phyloP scores from a whole-genome alignment of 2,329 filamentous ascomycete species.

The Monosporascus cannonballus region DNA sequence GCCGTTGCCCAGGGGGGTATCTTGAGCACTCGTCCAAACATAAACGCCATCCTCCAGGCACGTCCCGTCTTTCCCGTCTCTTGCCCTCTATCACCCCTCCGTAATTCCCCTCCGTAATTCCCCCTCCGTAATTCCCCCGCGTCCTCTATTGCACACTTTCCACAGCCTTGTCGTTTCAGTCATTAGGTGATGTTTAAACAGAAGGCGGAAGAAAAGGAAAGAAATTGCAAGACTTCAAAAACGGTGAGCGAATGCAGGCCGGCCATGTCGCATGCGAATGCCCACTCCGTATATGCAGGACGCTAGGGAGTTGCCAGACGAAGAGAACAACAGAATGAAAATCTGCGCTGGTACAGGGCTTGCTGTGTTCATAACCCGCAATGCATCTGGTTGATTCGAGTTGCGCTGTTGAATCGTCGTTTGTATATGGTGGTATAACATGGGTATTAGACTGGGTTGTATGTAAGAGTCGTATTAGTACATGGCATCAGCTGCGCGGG shows the following conservation, averaged over 20 bases:
- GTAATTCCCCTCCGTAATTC: not conserved
- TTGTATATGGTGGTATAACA: not conserved
- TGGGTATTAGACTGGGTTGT: not conserved
- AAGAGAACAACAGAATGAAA: too few species aligned
- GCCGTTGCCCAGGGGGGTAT: not conserved
- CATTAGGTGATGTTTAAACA: not conserved
- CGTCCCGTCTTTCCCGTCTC: not conserved
- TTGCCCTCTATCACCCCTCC: not conserved
- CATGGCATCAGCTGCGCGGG: not conserved
- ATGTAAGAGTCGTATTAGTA: not conserved
- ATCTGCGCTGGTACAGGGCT: too few species aligned
- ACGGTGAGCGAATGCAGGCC: not conserved
- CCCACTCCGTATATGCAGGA: too few species aligned
- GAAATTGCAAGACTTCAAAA: not conserved
- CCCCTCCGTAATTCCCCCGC: not conserved
- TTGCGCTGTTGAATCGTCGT: not conserved
- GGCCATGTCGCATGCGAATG: not conserved
- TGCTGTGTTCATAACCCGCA: not conserved
- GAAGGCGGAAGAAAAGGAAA: not conserved
- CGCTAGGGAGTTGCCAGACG: too few species aligned
- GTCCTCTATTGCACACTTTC: not conserved
- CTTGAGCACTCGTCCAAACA: not conserved
- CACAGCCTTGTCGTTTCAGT: too few species aligned
- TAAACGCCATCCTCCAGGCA: not conserved
- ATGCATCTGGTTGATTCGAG: not conserved